Evolutionary conservation across 768 basidiomycete genomes (phyloP).

Genomic region (Lactarius indigo): DNA sequence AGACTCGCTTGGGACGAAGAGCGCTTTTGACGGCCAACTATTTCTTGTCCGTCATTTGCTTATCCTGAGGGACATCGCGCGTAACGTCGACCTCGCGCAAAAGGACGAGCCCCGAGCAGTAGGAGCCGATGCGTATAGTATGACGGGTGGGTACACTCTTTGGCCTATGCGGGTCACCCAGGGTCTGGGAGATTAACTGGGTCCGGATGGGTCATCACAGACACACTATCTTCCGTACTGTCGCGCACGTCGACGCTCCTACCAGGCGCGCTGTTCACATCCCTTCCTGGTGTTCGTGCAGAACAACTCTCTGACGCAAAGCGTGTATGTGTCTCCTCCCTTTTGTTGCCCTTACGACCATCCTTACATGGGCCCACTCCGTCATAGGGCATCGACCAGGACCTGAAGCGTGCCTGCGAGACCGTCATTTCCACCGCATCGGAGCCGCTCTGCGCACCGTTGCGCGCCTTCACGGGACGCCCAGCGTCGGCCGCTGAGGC

Average conservation of each 20-base stretch:
- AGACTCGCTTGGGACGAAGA: slow-evolving; percentile 54
- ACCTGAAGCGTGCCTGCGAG: slow-evolving; percentile 82
- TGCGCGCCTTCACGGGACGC: slow-evolving; percentile 61
- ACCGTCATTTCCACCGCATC: slow-evolving; percentile 68
- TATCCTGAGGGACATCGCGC: slow-evolving; percentile 86
- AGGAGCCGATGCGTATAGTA: slow-evolving; percentile 45
- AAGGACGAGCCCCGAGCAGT: slow-evolving; percentile 40
- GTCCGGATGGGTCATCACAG: slow-evolving; percentile 29
- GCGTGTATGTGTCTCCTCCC: slow-evolving; percentile 46
- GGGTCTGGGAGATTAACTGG: not conserved
- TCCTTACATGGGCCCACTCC: not conserved
- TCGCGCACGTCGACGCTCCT: slow-evolving; percentile 56
- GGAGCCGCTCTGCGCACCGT: slow-evolving; percentile 50
- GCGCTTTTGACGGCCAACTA: slow-evolving; percentile 65
- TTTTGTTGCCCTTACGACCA: not conserved
- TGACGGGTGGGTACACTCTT: slow-evolving; percentile 49
- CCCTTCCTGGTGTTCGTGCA: slow-evolving; percentile 60
- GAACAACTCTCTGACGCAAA: slow-evolving; percentile 69
- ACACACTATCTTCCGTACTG: slow-evolving; percentile 58
- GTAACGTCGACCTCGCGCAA: slow-evolving; percentile 63
- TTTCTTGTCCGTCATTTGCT: slow-evolving; percentile 90
- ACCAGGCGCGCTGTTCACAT: slow-evolving; percentile 66
- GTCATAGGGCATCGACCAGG: slow-evolving; percentile 77
- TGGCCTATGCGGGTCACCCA: not conserved
- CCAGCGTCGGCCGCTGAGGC: slow-evolving; percentile 53